Evolutionary conservation across 805 yeast species (phyloP), one percentile per base, ranked within the genome.

Genomic region (Sugiyamaella qingdaonensis): DNA sequence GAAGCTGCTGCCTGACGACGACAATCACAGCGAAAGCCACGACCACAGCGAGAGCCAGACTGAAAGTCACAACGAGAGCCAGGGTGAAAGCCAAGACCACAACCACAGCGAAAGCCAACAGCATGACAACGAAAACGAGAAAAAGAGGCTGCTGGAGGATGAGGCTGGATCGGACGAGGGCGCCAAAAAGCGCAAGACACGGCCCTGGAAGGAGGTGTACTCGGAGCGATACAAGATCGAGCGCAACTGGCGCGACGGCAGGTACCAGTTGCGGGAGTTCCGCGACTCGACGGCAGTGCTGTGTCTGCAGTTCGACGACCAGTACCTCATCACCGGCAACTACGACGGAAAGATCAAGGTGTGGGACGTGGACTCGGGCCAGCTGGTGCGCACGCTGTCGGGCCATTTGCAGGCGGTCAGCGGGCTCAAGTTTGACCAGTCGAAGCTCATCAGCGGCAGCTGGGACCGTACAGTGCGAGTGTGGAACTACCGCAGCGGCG

Each of bases 201-300:
- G 96, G 59, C 97, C 98, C 2, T 92, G 99, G 99, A 92, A 94
- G 64, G 86, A 87, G 5, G 96, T 92, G 21, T 92, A 94, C 69
- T 78, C 88, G 45, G 99, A 94, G 70, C 77, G 99, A 35, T 92
- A 79, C 70, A 84, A 82, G 68, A 90, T 94, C 55, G 99, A 94
- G 68, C 81, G 88, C 61, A 92, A 94, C 69, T 94, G 99, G 99
- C 76, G 99, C 56, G 83, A 84, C 58, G 97, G 97, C 10, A 72
- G 77, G 16, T 88, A 82, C 69, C 73, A 73, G 29, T 69, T 84
- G 21, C 82, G 77, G 53, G 81, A 77, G 51, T 88, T 90, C 64
- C 71, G 74, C 55, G 96, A 95, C 9, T 79, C 82, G 49, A 96
- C 88, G 66, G 95, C 96, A 18, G 85, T 94, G n/a, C 77, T 92